Evolutionary conservation across 495 filamentous ascomycete genomes (phyloP), one percentile per base, ranked within the genome.

Genomic region (Penicillium atrosanguineum): DNA sequence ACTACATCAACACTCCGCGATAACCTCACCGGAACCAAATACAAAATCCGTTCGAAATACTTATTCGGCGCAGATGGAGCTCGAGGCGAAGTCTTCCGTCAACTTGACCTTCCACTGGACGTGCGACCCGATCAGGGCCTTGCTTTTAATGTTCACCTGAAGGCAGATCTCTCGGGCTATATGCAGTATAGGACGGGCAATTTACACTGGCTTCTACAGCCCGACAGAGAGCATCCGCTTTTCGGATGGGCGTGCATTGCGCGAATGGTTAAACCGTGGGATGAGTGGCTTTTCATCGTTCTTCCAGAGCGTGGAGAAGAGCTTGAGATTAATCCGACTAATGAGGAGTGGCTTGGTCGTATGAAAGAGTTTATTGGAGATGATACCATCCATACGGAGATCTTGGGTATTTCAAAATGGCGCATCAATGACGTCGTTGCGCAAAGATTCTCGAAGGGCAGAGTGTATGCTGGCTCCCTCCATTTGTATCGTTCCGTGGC

Each of bases 61-160:
- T 63, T 86, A 2, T 83, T 84, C 51, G 83, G 82, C 9, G 77
- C 76, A 15, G 83, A 86, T 50, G 83, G 82, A 4, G 81, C 77
- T 0, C 63, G 77, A 14, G 80, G 77, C 53, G 66, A 70, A 29
- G 69, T 86, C n/a, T 62, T 82, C 7, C 64, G 71, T 16, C 73
- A 79, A 58, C 60, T 80, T 0, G 56, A 68, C 9, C 70, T 82
- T 19, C 77, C 78, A 1, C 63, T 83, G 39, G 65, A 73, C 37
- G 73, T 75, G 48, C 70, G 77, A 50, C 79, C 79, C 0, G 76
- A 77, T 2, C 78, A 81, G 48, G 80, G 80, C 1, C 54, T 80
- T 19, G 80, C 80, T 0, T 71, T 80, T 49, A 83, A 83, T 43
- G 64, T 83, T 2, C 71, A 79, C 3, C 63, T 81, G 11, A 72